Evolutionary conservation across 2,329 filamentous ascomycete species (phyloP).

Genomic region (Simplicillium sp.): DNA sequence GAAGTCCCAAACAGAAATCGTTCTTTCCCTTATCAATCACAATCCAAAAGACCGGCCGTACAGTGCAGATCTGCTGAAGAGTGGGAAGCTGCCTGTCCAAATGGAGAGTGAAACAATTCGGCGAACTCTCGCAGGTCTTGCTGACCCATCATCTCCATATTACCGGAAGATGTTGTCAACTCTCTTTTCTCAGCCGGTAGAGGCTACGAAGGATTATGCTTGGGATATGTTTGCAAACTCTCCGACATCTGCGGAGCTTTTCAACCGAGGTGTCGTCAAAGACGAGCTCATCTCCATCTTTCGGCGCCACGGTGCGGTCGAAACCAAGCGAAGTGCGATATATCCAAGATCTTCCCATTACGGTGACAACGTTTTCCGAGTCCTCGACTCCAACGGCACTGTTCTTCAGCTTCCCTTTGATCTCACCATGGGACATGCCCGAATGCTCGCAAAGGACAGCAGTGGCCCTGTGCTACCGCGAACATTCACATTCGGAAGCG

Average conservation of each 20-base stretch:
- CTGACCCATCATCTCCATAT: constrained; percentile 76
- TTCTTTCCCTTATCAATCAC: constrained; percentile 71
- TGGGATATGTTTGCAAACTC: constrained; percentile 61
- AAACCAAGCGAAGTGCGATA: constrained; percentile 62
- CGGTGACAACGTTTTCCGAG: constrained; percentile 58
- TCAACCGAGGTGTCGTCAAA: constrained; percentile 66
- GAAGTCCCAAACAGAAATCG: constrained; percentile 69
- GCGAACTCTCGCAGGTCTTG: constrained; percentile 69
- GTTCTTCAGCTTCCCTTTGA: constrained; percentile 91
- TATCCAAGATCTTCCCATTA: constrained; percentile 82
- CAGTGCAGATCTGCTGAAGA: constrained; percentile 72
- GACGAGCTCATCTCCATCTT: constrained; percentile 71
- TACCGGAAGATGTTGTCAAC: constrained; percentile 85
- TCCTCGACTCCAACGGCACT: constrained; percentile 78
- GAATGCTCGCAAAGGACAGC: constrained; percentile 65
- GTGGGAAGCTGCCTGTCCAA: constrained; percentile 78
- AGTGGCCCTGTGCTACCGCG: constrained; percentile 56
- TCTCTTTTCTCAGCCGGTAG: constrained; percentile 67
- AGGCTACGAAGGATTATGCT: constrained; percentile 70
- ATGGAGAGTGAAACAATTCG: constrained; percentile 89
- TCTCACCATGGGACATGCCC: constrained; percentile 78
- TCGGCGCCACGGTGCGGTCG: constrained; percentile 78
- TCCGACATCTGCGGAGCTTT: constrained; percentile 47
- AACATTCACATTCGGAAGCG: constrained; percentile 78
- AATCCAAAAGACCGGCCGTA: constrained; percentile 75